Evolutionary conservation across 345 rosid species (phyloP).

Genomic region (Lepidium aucheri): DNA sequence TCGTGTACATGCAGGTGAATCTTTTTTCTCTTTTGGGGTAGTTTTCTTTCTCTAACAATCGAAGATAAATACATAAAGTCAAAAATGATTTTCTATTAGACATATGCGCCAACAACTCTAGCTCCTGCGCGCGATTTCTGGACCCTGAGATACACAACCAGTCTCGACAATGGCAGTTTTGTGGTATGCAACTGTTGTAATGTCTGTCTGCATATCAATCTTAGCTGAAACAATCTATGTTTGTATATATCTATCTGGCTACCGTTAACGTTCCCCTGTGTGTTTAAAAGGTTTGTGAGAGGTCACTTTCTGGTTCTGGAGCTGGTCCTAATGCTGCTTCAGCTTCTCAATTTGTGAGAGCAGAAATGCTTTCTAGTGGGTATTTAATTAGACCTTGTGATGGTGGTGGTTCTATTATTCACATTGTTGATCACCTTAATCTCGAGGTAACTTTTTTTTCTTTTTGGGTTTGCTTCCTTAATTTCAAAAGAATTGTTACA

Average conservation of each 20-base stretch:
- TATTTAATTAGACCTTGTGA: conserved; percentile 94
- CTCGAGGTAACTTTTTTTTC: conserved; percentile 52
- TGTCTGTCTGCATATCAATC: not conserved
- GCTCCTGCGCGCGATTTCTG: conserved; percentile 99
- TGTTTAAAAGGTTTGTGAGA: conserved; percentile 72
- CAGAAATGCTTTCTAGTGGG: conserved; percentile 95
- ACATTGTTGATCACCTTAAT: conserved; percentile 93
- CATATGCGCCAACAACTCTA: conserved; percentile 91
- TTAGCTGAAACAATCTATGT: not conserved
- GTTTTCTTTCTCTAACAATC: not conserved
- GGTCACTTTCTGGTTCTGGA: conserved; percentile 96
- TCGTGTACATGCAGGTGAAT: conserved; percentile 79
- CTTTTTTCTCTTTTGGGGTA: not conserved
- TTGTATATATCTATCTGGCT: not conserved
- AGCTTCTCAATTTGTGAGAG: conserved; percentile 90
- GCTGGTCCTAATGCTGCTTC: conserved; percentile 76
- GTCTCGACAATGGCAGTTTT: conserved; percentile 92
- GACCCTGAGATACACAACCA: conserved; percentile 92
- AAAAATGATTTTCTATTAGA: conserved; percentile 36
- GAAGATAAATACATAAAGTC: not conserved
- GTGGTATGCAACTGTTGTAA: conserved; percentile 51
- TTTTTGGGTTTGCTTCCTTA: not conserved
- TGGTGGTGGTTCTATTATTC: conserved; percentile 98
- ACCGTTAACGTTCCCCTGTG: not conserved
- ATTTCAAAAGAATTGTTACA: not conserved